These are phyloP conservation scores for Paraphaeosphaeria minitans DNA, from an alignment of 2,329 filamentous ascomycete genomes.

Conservation along the genomic window DNA sequence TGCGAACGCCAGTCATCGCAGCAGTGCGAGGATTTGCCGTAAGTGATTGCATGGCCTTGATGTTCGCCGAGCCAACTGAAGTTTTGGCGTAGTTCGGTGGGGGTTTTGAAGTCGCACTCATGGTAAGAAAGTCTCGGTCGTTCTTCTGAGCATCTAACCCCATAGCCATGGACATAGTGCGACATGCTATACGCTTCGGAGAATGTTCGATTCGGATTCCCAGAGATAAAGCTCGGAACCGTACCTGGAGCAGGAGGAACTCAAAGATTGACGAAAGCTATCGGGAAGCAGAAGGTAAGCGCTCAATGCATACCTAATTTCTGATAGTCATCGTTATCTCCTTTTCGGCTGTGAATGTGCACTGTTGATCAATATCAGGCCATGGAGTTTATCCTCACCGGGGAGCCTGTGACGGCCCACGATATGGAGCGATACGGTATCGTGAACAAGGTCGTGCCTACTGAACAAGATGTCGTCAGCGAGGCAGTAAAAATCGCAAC, in stretches of 20 bases:
- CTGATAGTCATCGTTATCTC: not conserved
- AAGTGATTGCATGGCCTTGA: slow-evolving; percentile 3
- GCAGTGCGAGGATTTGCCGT: slow-evolving; percentile 86
- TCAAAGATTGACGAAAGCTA: slow-evolving; percentile 77
- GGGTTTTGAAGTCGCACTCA: slow-evolving; percentile 92
- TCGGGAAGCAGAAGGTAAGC: slow-evolving; percentile 49
- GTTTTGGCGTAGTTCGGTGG: slow-evolving; percentile 66
- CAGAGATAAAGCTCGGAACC: slow-evolving; percentile 91
- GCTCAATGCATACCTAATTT: not conserved
- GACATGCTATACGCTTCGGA: slow-evolving; percentile 90
- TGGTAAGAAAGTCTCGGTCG: slow-evolving; percentile 56
- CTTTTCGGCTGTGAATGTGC: not conserved
- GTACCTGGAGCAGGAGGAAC: slow-evolving; percentile 90
- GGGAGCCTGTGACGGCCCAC: slow-evolving; percentile 41
- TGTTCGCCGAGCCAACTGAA: slow-evolving; percentile 3
- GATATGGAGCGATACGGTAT: slow-evolving; percentile 51
- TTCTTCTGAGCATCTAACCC: not conserved
- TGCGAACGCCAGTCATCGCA: slow-evolving; percentile 90
- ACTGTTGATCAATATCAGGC: slow-evolving; percentile 36
- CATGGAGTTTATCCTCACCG: slow-evolving; percentile 54
- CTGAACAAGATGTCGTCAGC: slow-evolving; percentile 44
- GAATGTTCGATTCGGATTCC: slow-evolving; percentile 88
- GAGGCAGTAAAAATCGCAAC: slow-evolving; percentile 48
- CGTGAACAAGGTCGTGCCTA: slow-evolving; percentile 46
- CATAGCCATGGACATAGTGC: slow-evolving; percentile 25